A percentile compares a stretch with the other conserved stretches of the same genome.
Evolutionary conservation across 2,329 filamentous ascomycete genomes (phyloP).

Genomic region (Monosporascus sp.): DNA sequence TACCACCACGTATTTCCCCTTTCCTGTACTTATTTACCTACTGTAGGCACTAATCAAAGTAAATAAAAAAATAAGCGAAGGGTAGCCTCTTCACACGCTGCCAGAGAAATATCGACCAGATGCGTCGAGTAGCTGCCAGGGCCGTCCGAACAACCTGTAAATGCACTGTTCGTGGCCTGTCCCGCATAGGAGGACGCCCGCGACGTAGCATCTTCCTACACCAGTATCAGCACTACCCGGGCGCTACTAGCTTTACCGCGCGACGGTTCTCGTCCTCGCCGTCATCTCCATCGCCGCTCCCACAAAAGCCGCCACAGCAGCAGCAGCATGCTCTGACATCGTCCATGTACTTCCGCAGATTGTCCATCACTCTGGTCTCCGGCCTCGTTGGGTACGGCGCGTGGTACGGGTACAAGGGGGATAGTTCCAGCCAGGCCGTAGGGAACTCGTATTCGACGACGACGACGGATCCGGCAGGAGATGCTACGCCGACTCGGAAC

Average conservation of each 20-base stretch:
- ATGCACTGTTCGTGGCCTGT: slow-evolving; percentile 54
- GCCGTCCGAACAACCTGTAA: slow-evolving; percentile 64
- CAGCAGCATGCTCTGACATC: slow-evolving; percentile 40
- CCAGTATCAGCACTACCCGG: slow-evolving; percentile 7
- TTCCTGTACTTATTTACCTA: not conserved
- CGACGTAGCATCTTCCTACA: slow-evolving; percentile 32
- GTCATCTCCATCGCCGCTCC: slow-evolving; percentile 23
- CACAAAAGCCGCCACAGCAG: slow-evolving; percentile 5
- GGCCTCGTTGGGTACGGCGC: slow-evolving; percentile 70
- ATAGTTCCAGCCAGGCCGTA: slow-evolving; percentile 28
- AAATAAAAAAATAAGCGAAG: not conserved
- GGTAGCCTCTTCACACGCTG: not conserved
- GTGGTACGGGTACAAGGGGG: slow-evolving; percentile 64
- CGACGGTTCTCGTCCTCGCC: slow-evolving; percentile 34
- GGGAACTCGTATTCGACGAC: slow-evolving; percentile 37
- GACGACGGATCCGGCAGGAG: slow-evolving; percentile 28
- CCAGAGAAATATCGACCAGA: slow-evolving; percentile 34
- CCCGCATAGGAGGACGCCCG: slow-evolving; percentile 40
- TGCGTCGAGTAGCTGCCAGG: slow-evolving; percentile 69
- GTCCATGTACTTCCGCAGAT: slow-evolving; percentile 70
- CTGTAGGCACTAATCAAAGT: not conserved
- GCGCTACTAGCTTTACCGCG: slow-evolving; percentile 24
- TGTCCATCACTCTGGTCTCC: slow-evolving; percentile 62
- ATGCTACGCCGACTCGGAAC: slow-evolving; percentile 49
- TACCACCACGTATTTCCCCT: no score